Conservation (phyloP, 2,329 filamentous ascomycete genomes). For the Venturia effusa region DNA sequence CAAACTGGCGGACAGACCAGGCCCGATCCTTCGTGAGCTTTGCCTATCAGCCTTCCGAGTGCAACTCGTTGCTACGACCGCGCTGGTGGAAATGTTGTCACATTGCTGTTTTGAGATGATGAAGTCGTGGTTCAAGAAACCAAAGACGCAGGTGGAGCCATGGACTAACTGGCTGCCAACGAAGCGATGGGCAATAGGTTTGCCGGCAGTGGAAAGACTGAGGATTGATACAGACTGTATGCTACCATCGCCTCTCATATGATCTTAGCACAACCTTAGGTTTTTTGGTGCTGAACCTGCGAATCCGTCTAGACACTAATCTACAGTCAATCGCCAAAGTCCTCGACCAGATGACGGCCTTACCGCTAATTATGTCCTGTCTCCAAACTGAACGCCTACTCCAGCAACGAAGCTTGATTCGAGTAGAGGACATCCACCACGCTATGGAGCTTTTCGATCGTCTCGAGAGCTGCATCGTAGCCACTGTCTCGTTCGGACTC, state of each 20-base stretch:
- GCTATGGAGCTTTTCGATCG: constrained; percentile 92
- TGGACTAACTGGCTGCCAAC: too few species aligned
- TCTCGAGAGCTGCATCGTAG: constrained; percentile 88
- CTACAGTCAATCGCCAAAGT: constrained; percentile 2
- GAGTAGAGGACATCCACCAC: constrained; percentile 97
- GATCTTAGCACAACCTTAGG: background rate
- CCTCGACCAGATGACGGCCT: background rate
- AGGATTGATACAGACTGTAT: too few species aligned
- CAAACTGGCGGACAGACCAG: too few species aligned
- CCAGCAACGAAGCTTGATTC: constrained; percentile 90
- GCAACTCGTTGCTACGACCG: too few species aligned
- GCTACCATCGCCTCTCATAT: background rate
- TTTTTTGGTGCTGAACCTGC: background rate
- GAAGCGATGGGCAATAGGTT: too few species aligned
- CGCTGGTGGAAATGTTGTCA: too few species aligned
- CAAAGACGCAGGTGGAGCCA: background rate
- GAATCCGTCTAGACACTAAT: background rate
- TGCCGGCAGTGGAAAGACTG: too few species aligned
- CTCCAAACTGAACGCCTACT: constrained; percentile 39
- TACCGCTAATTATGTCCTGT: background rate
- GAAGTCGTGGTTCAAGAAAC: background rate
- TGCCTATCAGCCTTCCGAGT: too few species aligned
- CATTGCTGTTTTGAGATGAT: background rate
- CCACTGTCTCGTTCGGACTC: constrained; percentile 87
- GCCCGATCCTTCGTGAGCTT: too few species aligned